Conservation (phyloP, 2,329 filamentous ascomycete genomes). For the Colletotrichum tabaci region DNA sequence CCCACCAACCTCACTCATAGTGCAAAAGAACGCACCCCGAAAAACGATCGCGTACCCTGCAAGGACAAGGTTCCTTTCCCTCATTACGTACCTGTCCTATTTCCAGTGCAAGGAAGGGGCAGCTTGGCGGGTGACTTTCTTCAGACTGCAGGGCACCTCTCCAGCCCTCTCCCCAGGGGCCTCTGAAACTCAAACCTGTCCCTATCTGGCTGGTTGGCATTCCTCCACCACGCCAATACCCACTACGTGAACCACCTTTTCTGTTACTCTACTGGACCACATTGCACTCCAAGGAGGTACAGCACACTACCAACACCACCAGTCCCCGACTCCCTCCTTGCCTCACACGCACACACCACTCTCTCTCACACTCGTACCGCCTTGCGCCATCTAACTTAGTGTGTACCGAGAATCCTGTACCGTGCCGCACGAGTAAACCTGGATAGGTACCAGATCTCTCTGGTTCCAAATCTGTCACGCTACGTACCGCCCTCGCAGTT, state of each 20-base stretch:
- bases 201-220: conserved; percentile 39
- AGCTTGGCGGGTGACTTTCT: conserved; percentile 16
- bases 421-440: conserved; percentile 3
- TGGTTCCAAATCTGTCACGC: conserved; percentile 15
- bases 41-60: neutral
- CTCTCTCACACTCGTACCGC: neutral
- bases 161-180: conserved; percentile 29
- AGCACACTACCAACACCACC: conserved; percentile 9
- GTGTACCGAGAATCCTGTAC: neutral
- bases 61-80: neutral
- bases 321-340: neutral
- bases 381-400: conserved; percentile 4
- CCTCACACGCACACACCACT: neutral
- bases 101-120: neutral
- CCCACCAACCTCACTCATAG: neutral
- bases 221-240: conserved; percentile 25
- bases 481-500: conserved; percentile 38
- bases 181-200: conserved; percentile 42
- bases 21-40: neutral
- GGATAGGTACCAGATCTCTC: conserved; percentile 16
- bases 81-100: neutral
- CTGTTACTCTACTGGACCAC: conserved; percentile 9
- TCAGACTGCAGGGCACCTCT: conserved; percentile 24
- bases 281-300: conserved; percentile 11
- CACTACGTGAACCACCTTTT: conserved; percentile 24